A percentile compares a stretch with the other conserved stretches of the same genome.
These are phyloP conservation scores for Chenopodium album DNA, from an alignment of 148 eudicot genomes.

Conservation along the genomic window DNA sequence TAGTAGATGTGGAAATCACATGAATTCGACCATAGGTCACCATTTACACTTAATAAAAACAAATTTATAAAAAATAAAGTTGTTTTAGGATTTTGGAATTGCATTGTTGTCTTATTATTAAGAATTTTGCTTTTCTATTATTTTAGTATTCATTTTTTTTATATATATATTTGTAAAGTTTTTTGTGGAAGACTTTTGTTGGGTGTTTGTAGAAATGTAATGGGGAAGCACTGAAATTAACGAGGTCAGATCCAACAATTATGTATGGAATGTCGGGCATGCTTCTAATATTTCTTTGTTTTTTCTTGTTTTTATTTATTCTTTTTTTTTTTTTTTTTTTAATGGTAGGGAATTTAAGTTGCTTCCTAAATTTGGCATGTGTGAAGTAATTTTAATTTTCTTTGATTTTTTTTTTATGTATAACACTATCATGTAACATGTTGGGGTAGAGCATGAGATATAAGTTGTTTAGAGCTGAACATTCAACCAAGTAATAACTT, in stretches of 20 bases:
- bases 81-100: slow-evolving; percentile 31
- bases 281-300: background rate
- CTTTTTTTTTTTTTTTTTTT: too few relatives aligned
- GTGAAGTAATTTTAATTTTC: too few relatives aligned
- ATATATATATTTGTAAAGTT: too few relatives aligned
- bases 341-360: background rate
- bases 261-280: background rate
- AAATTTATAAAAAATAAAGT: slow-evolving; percentile 13
- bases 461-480: too few relatives aligned
- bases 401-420: too few relatives aligned
- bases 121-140: background rate
- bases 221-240: background rate
- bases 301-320: too few relatives aligned
- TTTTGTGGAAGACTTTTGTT: background rate
- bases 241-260: background rate
- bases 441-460: too few relatives aligned
- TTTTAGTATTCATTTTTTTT: too few relatives aligned
- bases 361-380: background rate
- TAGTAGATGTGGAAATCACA: slow-evolving; percentile 29
- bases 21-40: slow-evolving; percentile 36
- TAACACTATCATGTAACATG: too few relatives aligned
- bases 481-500: too few relatives aligned
- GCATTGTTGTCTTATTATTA: slow-evolving; percentile 28
- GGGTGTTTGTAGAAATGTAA: background rate
- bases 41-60: slow-evolving; percentile 12